These are phyloP conservation scores for Nepenthes gracilis DNA, from an alignment of 148 eudicot genomes.

Conservation along the genomic window DNA sequence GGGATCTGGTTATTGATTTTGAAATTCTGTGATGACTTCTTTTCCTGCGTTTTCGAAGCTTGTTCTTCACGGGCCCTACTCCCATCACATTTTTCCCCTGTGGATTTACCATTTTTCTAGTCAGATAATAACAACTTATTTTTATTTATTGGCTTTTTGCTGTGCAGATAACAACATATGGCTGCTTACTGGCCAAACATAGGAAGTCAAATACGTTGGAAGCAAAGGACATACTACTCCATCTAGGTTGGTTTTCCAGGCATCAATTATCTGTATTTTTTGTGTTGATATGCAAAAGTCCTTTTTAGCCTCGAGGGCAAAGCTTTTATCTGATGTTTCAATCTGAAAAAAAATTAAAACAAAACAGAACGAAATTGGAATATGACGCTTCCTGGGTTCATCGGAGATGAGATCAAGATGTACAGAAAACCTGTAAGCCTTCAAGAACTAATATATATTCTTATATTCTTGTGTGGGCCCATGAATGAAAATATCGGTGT, in stretches of 20 bases:
- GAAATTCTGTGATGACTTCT: no score
- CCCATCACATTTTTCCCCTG: no score
- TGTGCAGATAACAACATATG: slow-evolving; percentile 76
- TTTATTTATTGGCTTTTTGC: neutral
- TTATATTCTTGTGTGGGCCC: no score
- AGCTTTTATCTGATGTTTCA: slow-evolving; percentile 3
- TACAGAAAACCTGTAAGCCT: slow-evolving; percentile 65
- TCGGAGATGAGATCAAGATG: slow-evolving; percentile 75
- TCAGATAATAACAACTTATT: no score
- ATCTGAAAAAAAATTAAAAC: slow-evolving; percentile 1
- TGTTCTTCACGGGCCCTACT: no score
- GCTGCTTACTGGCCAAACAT: slow-evolving; percentile 94
- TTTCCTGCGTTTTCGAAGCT: no score
- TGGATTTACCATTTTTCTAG: no score
- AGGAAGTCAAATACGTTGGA: slow-evolving; percentile 83
- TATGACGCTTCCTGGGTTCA: slow-evolving; percentile 79
- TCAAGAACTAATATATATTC: neutral
- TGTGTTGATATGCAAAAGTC: slow-evolving; percentile 1
- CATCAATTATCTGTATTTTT: neutral
- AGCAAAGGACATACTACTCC: slow-evolving; percentile 88
- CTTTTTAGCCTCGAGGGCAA: slow-evolving; percentile 1
- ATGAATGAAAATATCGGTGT: no score
- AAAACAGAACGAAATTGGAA: slow-evolving; percentile 86
- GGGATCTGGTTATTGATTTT: no score
- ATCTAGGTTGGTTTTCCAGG: slow-evolving; percentile 56